phyloP scores from a whole-genome alignment of 2,329 filamentous ascomycete species.

The Ramularia endophylla region DNA sequence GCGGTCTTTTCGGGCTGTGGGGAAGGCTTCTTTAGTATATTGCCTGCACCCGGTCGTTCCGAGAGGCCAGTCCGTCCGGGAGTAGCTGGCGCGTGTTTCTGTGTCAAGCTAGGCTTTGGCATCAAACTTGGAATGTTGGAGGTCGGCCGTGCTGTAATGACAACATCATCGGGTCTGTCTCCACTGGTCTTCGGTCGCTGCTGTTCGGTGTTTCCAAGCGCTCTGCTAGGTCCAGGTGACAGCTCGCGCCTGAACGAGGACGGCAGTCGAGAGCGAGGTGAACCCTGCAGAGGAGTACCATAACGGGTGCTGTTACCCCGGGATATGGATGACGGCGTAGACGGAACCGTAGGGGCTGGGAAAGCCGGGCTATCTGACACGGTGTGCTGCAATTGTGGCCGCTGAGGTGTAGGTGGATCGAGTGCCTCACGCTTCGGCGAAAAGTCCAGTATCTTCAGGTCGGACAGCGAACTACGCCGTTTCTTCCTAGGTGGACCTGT shows the following conservation, averaged over 20 bases:
- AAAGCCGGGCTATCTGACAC: slow-evolving; percentile 30
- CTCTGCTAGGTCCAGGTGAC: slow-evolving; percentile 30
- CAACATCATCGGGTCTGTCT: slow-evolving; percentile 22
- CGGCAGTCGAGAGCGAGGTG: slow-evolving; percentile 30
- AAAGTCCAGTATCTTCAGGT: slow-evolving; percentile 65
- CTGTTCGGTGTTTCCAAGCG: slow-evolving; percentile 15
- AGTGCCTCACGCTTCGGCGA: slow-evolving; percentile 19
- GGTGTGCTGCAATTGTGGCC: slow-evolving; percentile 10
- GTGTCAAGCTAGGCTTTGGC: slow-evolving; percentile 30
- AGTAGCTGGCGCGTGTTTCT: slow-evolving; percentile 38
- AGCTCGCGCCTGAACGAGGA: slow-evolving; percentile 40
- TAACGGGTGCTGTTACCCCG: slow-evolving; percentile 33
- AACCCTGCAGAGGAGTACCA: slow-evolving; percentile 34
- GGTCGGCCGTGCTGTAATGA: slow-evolving; percentile 24
- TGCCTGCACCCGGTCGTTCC: slow-evolving; percentile 45
- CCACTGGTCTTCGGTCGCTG: slow-evolving; percentile 25
- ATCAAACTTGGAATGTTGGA: slow-evolving; percentile 46
- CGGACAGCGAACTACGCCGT: slow-evolving; percentile 84
- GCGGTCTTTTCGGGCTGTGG: slow-evolving; percentile 36
- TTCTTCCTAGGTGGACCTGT: slow-evolving; percentile 60
- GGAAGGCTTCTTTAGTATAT: slow-evolving; percentile 54
- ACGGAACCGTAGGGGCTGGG: slow-evolving; percentile 30
- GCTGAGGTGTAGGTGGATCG: slow-evolving; percentile 20
- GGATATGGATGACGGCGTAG: slow-evolving; percentile 22
- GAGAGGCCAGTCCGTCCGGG: slow-evolving; percentile 44